Percentiles rank a stretch among this genome's conserved stretches.
phyloP scores from a whole-genome alignment of 1,139 yeast species.

The Nakaseomyces glabratus region DNA sequence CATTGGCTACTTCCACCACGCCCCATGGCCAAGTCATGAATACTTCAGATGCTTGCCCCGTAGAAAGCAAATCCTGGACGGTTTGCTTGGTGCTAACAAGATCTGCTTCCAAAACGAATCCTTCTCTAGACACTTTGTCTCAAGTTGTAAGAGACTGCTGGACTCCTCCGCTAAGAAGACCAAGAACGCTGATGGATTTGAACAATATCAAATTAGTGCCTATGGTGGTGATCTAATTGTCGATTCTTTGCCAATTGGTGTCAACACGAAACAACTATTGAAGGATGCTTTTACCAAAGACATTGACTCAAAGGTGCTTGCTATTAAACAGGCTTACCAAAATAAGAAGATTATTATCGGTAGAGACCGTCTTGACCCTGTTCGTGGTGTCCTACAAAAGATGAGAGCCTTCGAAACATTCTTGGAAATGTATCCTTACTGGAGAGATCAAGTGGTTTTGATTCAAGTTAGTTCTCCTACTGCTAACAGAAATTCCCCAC shows the following conservation, averaged over 20 bases:
- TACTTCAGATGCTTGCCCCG: slow-evolving; percentile 83
- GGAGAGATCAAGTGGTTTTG: slow-evolving; percentile 79
- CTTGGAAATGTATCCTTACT: slow-evolving; percentile 81
- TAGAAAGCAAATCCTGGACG: slow-evolving; percentile 73
- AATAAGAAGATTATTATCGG: slow-evolving; percentile 75
- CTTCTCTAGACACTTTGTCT: slow-evolving; percentile 81
- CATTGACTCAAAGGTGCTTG: slow-evolving; percentile 40
- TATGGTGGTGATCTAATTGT: slow-evolving; percentile 71
- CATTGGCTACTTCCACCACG: slow-evolving; percentile 77
- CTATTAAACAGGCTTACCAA: slow-evolving; percentile 58
- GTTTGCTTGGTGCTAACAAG: slow-evolving; percentile 81
- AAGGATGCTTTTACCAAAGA: slow-evolving; percentile 42
- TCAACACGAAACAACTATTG: slow-evolving; percentile 59
- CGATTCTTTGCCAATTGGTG: slow-evolving; percentile 76
- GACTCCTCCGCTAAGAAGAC: slow-evolving; percentile 48
- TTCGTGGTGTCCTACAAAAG: slow-evolving; percentile 76
- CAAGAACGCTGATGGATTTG: slow-evolving; percentile 21
- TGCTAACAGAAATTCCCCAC: slow-evolving; percentile 22
- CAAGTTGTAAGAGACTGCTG: slow-evolving; percentile 75
- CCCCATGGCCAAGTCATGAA: slow-evolving; percentile 95
- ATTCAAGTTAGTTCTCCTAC: slow-evolving; percentile 85
- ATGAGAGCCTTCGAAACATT: slow-evolving; percentile 75
- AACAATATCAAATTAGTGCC: slow-evolving; percentile 43
- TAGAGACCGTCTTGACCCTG: slow-evolving; percentile 71
- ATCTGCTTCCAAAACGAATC: slow-evolving; percentile 80